These are phyloP conservation scores for Malassezia brasiliensis DNA, from an alignment of 1,284 basidiomycete species.

Conservation along the genomic window DNA sequence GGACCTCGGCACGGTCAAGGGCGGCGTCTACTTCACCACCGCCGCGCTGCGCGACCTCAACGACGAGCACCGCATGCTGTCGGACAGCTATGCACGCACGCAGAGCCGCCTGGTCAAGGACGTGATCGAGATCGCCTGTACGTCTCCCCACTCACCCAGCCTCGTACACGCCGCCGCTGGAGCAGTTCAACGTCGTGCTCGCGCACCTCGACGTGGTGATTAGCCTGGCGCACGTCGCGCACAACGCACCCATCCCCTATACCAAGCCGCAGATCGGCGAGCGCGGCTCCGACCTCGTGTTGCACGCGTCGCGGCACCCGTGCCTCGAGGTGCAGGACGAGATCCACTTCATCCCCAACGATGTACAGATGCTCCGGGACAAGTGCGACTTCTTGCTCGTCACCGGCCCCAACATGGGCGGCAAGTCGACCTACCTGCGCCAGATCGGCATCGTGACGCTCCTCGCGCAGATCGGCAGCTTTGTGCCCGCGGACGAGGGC, in stretches of 20 bases:
- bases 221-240: conserved; percentile 77
- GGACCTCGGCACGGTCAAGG: conserved; percentile 76
- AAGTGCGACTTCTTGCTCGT: conserved; percentile 79
- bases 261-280: conserved; percentile 60
- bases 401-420: conserved; percentile 52
- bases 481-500: conserved; percentile 61
- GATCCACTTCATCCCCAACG: conserved; percentile 87
- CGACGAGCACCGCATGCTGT: conserved; percentile 64
- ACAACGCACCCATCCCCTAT: conserved; percentile 75
- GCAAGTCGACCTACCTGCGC: conserved; percentile 39
- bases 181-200: conserved; percentile 73
- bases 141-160: conserved; percentile 55
- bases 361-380: conserved; percentile 71
- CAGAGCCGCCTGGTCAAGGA: conserved; percentile 82
- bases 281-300: conserved; percentile 26
- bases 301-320: conserved; percentile 61
- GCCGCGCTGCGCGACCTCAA: conserved; percentile 62
- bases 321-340: conserved; percentile 95
- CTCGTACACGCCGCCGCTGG: conserved; percentile 60
- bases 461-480: conserved; percentile 90
- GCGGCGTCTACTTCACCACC: conserved; percentile 87
- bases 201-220: conserved; percentile 86
- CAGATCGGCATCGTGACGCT: conserved; percentile 84
- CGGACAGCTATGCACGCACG: conserved; percentile 62
- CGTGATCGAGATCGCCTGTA: conserved; percentile 73